Conservation (phyloP, 2,329 filamentous ascomycete species). For the Aspergillus brunneoviolaceus region DNA sequence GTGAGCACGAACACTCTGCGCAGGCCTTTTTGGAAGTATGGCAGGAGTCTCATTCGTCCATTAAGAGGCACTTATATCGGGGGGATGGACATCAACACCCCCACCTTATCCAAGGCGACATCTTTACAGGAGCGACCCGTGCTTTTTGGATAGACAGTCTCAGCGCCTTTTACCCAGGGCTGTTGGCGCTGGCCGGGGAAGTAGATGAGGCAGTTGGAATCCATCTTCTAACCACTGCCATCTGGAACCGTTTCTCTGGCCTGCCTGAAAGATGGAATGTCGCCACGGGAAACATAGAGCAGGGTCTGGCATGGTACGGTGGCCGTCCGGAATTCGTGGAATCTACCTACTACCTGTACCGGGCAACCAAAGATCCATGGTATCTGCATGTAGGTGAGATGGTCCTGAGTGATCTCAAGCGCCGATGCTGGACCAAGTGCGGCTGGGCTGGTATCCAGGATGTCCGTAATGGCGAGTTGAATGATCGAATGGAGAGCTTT, state of each 20-base stretch:
- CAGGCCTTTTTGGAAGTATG: slow-evolving; percentile 79
- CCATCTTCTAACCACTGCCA: slow-evolving; percentile 83
- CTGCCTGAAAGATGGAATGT: slow-evolving; percentile 94
- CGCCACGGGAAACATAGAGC: slow-evolving; percentile 77
- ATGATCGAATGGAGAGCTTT: slow-evolving; percentile 97
- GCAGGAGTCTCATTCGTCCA: slow-evolving; percentile 80
- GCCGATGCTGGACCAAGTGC: slow-evolving; percentile 84
- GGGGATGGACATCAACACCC: slow-evolving; percentile 73
- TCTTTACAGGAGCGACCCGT: slow-evolving; percentile 81
- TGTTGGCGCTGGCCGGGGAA: slow-evolving; percentile 82
- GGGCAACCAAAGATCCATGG: slow-evolving; percentile 91
- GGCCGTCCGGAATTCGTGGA: slow-evolving; percentile 96
- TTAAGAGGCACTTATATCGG: slow-evolving; percentile 89
- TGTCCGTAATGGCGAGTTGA: slow-evolving; percentile 78
- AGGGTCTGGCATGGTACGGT: slow-evolving; percentile 89
- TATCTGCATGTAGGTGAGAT: slow-evolving; percentile 96
- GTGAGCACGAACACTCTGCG: slow-evolving; percentile 66
- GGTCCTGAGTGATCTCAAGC: slow-evolving; percentile 82
- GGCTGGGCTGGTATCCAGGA: slow-evolving; percentile 91
- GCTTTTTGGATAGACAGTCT: slow-evolving; percentile 96
- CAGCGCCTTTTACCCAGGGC: slow-evolving; percentile 89
- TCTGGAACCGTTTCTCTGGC: slow-evolving; percentile 94
- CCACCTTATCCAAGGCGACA: slow-evolving; percentile 88
- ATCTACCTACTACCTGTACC: slow-evolving; percentile 93
- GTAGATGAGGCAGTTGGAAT: slow-evolving; percentile 87